Evolutionary conservation across 208 protist species (phyloP), one percentile per base, ranked within the genome.

Genomic region (Tritrichomonas foetus): DNA sequence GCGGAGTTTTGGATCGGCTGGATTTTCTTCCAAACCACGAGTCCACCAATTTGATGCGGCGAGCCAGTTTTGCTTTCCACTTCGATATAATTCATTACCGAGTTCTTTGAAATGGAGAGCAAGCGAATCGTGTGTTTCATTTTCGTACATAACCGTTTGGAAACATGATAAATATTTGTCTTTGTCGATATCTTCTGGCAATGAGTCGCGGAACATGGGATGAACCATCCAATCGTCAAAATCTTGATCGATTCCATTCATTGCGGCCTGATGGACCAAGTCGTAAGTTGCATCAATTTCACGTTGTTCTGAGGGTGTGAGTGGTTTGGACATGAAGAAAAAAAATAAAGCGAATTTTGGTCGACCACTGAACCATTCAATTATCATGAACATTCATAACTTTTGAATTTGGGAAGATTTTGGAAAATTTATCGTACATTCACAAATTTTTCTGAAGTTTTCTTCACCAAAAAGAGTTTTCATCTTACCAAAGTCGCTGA

Each of bases 231-330:
- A 89, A 39, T 89, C 78, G 11, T 89, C 78, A 39, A 82, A 82
- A 33, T 53, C 78, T 27, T 13, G 30, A 89, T 89, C 78, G 3
- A 89, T 47, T 25, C 78, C 78, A 57, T 49, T 89, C 47, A 89
- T 53, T n/a, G 78, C 78, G 13, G 78, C 78, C n/a, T 89, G 78
- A 20, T 89, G 78, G 8, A 89, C 47, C 5, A 89, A 36, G 78
- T 89, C 78, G 36, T 89, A 89, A 47, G 78, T 89, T n/a, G 78
- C 78, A n/a, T 89, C 78, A 22, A 89, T 49, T 41, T 89, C 47
- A 16, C 78, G 13, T n/a, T 89, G 41, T 53, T 89, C 78, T 22
- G 53, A 61, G 5, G 53, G 53, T 61, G 53, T 61, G 16, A 61
- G 11, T 61, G 53, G 53, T 61, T 61, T 61, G 16, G 53, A 61